Evolutionary conservation across 225 moss, liverwort and hornwort genomes (phyloP), one percentile per base, ranked within the genome.

Genomic region (Pseudisothecium myosuroides): DNA sequence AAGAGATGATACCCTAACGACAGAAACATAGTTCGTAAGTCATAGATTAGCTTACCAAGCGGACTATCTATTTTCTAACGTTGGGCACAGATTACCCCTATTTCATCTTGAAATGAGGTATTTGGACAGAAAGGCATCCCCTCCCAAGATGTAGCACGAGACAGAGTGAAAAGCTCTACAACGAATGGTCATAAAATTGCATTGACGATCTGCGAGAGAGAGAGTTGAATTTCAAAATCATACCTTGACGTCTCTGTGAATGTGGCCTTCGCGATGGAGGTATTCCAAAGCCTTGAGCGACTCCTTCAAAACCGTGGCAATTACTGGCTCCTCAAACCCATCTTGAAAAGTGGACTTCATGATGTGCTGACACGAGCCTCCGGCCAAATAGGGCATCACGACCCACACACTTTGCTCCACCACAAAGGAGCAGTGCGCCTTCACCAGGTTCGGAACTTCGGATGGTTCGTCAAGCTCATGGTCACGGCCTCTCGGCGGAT

Each of bases 191-290:
- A 12, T 37, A 24, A 61, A 71, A 43, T 56, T 87, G 37, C 20
- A 36, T 54, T 45, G 74, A 78, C 37, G 9, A 36, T 55, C 24
- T 79, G 77, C 54, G 22, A 60, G 80, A 20, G 81, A n/a, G 81
- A 18, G 29, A 11, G 23, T 36, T 62, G 76, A 47, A 61, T 20
- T 71, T 69, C 17, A 9, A 26, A 23, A 59, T 1, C 23, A 43
- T 39, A 95, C 95, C 95, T 95, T 99, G 71, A 99, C 97, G 87
- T 99, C 98, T 52, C 98, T 87, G 77, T 99, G 98, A 69, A 99
- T 97, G 89, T 94, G 97, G 31, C 98, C 98, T 87, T 99, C 96
- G 85, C 93, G 94, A 69, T 99, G 98, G 34, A 99, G 94, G 47
- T 99, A 99, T 34, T 99, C 98, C 79, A 99, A 94, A 58, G 96